Evolutionary conservation across 2,329 filamentous ascomycete species (phyloP).

Genomic region (Aspergillus vadensis): DNA sequence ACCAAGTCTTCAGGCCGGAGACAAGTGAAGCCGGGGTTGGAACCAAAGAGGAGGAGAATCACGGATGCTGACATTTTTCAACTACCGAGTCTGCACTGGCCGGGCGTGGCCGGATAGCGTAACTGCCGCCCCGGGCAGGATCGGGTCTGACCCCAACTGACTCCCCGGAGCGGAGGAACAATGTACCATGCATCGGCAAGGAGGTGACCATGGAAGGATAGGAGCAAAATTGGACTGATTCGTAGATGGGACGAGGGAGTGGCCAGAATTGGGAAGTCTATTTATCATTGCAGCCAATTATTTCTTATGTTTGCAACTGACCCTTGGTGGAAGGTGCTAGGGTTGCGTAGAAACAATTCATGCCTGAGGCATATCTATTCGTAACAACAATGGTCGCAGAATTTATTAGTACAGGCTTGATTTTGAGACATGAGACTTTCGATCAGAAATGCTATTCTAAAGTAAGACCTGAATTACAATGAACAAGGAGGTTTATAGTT

Average conservation of each 20-base stretch:
- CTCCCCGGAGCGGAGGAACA: neutral
- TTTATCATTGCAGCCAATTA: no score
- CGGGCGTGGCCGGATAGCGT: neutral
- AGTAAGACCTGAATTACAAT: no score
- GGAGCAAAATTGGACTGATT: neutral
- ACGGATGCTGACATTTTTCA: neutral
- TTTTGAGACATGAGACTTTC: no score
- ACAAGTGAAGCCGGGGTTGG: neutral
- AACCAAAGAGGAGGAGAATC: neutral
- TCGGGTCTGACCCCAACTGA: neutral
- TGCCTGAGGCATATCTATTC: neutral
- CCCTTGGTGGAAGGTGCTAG: neutral
- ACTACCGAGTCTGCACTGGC: neutral
- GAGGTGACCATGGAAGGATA: neutral
- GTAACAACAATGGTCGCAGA: neutral
- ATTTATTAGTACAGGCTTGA: no score
- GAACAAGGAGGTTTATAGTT: no score
- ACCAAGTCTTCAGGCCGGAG: neutral
- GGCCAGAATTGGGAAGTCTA: neutral
- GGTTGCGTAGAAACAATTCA: neutral
- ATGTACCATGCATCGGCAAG: neutral
- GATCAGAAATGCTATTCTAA: no score
- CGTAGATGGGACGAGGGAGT: neutral
- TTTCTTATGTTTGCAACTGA: neutral
- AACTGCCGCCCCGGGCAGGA: neutral